A percentile compares a stretch with the other conserved stretches of the same genome.
Evolutionary conservation across 805 yeast species (phyloP).

Genomic region (Candida silvicultrix): DNA sequence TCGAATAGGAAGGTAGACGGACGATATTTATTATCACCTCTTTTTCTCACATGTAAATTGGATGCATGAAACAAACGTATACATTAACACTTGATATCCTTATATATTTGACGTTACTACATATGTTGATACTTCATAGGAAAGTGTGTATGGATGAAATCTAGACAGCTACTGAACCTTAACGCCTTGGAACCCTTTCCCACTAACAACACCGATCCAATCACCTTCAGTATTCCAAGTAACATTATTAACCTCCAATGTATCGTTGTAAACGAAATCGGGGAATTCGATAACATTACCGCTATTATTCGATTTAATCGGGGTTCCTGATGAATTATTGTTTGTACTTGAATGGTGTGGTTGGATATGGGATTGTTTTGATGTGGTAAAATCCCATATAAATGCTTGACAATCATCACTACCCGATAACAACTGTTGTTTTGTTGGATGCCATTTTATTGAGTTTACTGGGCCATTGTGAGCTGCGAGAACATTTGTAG

Average conservation of each 20-base stretch:
- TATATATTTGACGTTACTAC: no score
- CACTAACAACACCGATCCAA: slow-evolving; percentile 64
- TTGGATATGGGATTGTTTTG: slow-evolving; percentile 1
- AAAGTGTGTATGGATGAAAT: no score
- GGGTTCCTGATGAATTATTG: slow-evolving; percentile 1
- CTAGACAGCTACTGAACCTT: slow-evolving; percentile 7
- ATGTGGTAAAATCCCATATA: slow-evolving; percentile 50
- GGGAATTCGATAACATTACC: slow-evolving; percentile 19
- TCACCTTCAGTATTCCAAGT: slow-evolving; percentile 69
- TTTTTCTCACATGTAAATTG: no score
- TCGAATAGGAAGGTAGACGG: no score
- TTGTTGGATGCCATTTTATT: slow-evolving; percentile 79
- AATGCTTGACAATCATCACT: slow-evolving; percentile 71
- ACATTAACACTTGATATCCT: no score
- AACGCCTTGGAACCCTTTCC: slow-evolving; percentile 31
- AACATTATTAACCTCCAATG: slow-evolving; percentile 69
- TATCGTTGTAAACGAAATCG: slow-evolving; percentile 49
- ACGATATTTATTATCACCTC: no score
- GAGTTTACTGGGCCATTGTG: slow-evolving; percentile 66
- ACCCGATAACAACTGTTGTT: slow-evolving; percentile 56
- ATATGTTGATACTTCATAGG: no score
- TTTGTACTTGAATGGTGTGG: slow-evolving; percentile 1
- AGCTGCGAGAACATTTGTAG: slow-evolving; percentile 63
- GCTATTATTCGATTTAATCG: background rate
- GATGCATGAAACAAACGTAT: no score